Evolutionary conservation across 2,329 filamentous ascomycete species (phyloP).

Genomic region (Fusarium vanettenii): DNA sequence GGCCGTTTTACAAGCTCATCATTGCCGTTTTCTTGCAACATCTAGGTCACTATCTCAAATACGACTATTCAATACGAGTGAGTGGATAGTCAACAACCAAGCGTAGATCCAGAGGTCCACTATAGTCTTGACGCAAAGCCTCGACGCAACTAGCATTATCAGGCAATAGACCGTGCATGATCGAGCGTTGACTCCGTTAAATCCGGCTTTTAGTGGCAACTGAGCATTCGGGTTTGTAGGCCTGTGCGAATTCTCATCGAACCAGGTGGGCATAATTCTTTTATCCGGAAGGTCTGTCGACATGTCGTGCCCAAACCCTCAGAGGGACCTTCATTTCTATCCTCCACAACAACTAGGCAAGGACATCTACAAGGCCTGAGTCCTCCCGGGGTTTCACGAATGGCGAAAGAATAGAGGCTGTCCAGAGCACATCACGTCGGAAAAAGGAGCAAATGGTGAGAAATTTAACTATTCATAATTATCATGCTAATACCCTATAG

Average conservation of each 20-base stretch:
- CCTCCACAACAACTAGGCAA: not conserved
- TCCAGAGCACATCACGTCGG: too few species aligned
- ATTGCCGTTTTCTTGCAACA: not conserved
- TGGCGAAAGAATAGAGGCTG: not conserved
- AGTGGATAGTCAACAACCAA: not conserved
- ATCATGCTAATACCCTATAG: not conserved
- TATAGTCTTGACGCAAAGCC: not conserved
- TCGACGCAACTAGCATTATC: not conserved
- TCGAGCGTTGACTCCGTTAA: not conserved
- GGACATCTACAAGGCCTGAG: accelerated
- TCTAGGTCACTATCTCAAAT: not conserved
- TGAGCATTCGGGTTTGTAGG: not conserved
- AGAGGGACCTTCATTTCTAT: not conserved
- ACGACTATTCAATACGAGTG: not conserved
- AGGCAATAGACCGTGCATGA: not conserved
- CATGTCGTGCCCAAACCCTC: not conserved
- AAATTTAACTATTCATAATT: not conserved
- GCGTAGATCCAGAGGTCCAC: not conserved
- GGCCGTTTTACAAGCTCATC: accelerated
- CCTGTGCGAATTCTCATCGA: not conserved
- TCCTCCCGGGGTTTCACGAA: not conserved
- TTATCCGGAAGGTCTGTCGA: not conserved
- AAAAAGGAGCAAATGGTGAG: not conserved
- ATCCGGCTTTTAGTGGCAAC: not conserved
- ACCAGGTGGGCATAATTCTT: not conserved